Base-by-base conservation (phyloP, 306 rosid genomes). In the Corylus avellana region DNA sequence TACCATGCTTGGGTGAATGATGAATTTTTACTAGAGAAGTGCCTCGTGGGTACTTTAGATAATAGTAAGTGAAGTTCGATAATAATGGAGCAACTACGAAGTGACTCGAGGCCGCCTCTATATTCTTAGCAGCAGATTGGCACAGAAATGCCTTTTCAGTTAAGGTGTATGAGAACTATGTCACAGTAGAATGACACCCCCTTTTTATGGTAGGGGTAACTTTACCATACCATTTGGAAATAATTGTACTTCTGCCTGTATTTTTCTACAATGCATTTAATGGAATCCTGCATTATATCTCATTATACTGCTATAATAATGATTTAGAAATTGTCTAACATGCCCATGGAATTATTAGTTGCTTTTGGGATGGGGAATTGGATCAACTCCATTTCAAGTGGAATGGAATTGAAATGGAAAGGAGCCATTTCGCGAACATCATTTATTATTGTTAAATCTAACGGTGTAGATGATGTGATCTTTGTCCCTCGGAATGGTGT, bases 1-100 rank as follows among this genome's bases (percentile, higher is more conserved):
- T 91, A 95, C 84, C 98, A 95, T 78, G 97, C 99, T 77, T 92
- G 97, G 92, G 98, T 94, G 74, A 92, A 94, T 39, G 93, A 90
- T 0, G 98, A 94, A 78, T 94, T 92, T 86, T 80, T 94, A 66
- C 80, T 94, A 76, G 97, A 92, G 87, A 92, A 92, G 84, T 94
- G 98, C 86, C 92, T 91, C 1, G 90, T 94, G 56, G 97, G 98
- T 69, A 84, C 82, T 47, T 83, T 92, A 39, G 95, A 91, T 59
- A 92, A 87, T 16, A 81, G 89, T 48, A 84, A 50, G 14, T 87
- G 84, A 85, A 79, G 77, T 71, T 29, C 57, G 16, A 54, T 46
- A 32, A 73, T 16, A 29, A 73, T 53, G 61, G 44, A 44, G 9
- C n/a, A 68, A 68, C 9, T 17, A 17, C 10, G 72, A 68, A 5